Evolutionary conservation across 208 protist genomes (phyloP), one percentile per base, ranked within the genome.

Genomic region (Trichomonas gallinae): DNA sequence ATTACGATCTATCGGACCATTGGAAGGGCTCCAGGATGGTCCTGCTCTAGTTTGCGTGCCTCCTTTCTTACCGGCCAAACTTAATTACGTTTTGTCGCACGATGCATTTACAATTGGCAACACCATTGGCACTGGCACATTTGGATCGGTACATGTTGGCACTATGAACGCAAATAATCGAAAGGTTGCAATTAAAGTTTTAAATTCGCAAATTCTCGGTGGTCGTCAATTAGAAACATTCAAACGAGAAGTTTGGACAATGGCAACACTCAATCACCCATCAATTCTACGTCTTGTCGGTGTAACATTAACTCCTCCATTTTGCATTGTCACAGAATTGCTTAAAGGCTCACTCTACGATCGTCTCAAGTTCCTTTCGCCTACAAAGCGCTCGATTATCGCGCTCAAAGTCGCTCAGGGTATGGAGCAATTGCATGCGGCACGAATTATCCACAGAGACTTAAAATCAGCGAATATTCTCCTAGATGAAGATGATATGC

Each of bases 391-490:
- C 8, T 93, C 87, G 36, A 42, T 93, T 46, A 96, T 98, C 21
- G 97, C 97, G 4, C 45, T 96, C 38, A 97, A 97, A 85, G 87
- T 97, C 34, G 87, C 97, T 13, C 42, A 96, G 42, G 97, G 83
- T 13, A 97, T 98, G 97, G 96, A 96, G 6, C 98, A 98, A 91
- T 44, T 98, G 6, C 97, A 98, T n/a, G 89, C 91, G 0, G 88
- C 96, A 40, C 63, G 97, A 36, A 96, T 98, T 17, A 87, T 98
- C 38, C 97, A 98, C 96, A 36, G 97, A 34, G 97, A 98, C 82
- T 82, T 98, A 9, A 98, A 98, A 51, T 96, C 81, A 34, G 93
- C 88, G 10, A 98, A 98, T 83, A 40, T 98, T 34, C 58, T 97
- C 0, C 83, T 98, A 40, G 49, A 96, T 83, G 93, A 96, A 36